phyloP scores from a whole-genome alignment of 2,329 filamentous ascomycete genomes.

The Talaromyces sp. region DNA sequence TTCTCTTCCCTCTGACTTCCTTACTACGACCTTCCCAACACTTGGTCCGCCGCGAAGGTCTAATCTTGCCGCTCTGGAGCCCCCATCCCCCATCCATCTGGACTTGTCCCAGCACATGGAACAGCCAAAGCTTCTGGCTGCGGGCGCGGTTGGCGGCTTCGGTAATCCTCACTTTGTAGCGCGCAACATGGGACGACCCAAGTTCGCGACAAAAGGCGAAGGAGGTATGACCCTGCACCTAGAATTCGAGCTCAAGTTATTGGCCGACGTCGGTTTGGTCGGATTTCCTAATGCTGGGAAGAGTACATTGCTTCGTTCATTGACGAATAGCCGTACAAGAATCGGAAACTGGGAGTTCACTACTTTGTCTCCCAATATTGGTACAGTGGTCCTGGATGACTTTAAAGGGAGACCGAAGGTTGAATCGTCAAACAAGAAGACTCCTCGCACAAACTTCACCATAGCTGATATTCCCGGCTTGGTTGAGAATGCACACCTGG shows the following conservation, averaged over 20 bases:
- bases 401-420: conserved; percentile 69
- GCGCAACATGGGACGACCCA: conserved; percentile 68
- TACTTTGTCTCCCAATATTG: conserved; percentile 89
- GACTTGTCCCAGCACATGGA: conserved; percentile 75
- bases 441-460: conserved; percentile 73
- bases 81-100: conserved; percentile 65
- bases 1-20: conserved; percentile 66
- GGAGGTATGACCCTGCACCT: conserved; percentile 72
- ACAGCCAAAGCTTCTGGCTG: conserved; percentile 76
- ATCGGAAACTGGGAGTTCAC: conserved; percentile 97
- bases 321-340: conserved; percentile 83
- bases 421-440: conserved; percentile 44
- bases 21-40: conserved; percentile 55
- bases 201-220: conserved; percentile 86
- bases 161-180: conserved; percentile 92
- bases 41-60: conserved; percentile 56
- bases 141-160: conserved; percentile 81
- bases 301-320: conserved; percentile 79
- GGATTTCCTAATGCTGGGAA: conserved; percentile 96
- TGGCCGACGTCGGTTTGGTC: conserved; percentile 91
- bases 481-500: conserved; percentile 86
- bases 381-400: conserved; percentile 88
- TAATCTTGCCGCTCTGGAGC: conserved; percentile 62
- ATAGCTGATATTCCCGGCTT: conserved; percentile 94
- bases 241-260: conserved; percentile 86